Base-by-base conservation (phyloP, 129 eudicot species). In the Sambucus nigra region DNA sequence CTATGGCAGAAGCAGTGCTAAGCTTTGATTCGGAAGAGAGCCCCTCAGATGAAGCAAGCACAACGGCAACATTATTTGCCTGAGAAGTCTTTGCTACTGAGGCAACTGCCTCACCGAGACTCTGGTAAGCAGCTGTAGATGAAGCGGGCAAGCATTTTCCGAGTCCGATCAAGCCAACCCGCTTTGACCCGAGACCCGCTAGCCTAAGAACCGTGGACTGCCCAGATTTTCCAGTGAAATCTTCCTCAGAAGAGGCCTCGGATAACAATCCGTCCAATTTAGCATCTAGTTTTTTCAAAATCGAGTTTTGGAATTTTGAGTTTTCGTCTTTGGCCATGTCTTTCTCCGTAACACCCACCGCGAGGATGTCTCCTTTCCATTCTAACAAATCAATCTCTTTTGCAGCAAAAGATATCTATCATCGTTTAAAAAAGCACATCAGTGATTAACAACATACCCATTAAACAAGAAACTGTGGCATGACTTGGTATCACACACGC, bases 341-440 rank as follows among this genome's bases (percentile, higher is more conserved):
- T 68, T 82, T 82, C 65, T 92, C 96, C 17, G 86, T 65, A 46
- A 82, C 91, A 51, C 96, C 99, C 1, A 92, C 84, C 2, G 96
- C 99, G n/a, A 92, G 96, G 27, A 86, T 68, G 64, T 86, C 99
- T 42, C 96, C 99, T 73, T 86, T 92, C 99, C 99, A 92, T 77
- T 82, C 95, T 25, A 71, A 52, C 71, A 77, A 74, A 61, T 86
- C 85, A 29, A 77, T 59, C 54, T 86, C 99, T 86, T 92, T 86
- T 25, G 88, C 99, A 25, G 84, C 74, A 63, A 92, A 76, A 7
- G 79, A 74, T 50, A 92, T 83, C 99, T 91, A 60, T n/a, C 38
- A 60, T 33, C 13, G 46, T 26, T 15, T 62, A 31, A n/a, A 45
- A 33, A 57, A 48, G 63, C 35, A 47, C 24, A 51, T 42, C 2